Conservation (phyloP, 2,329 filamentous ascomycete genomes). For the Exophiala spinifera region DNA sequence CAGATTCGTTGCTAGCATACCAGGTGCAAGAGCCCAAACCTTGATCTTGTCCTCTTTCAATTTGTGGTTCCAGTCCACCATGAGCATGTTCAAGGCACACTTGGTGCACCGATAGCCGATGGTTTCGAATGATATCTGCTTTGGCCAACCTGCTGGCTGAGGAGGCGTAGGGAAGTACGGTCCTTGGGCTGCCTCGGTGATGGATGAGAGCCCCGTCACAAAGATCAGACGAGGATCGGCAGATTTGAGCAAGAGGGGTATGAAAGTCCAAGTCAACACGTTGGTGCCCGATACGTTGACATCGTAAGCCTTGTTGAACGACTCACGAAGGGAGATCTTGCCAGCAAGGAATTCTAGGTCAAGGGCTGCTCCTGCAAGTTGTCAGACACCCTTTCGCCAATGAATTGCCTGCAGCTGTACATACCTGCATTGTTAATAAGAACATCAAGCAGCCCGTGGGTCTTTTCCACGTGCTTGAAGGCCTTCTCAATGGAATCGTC, state of each 20-base stretch:
- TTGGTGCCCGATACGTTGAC: constrained; percentile 28
- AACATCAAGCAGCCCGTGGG: constrained; percentile 34
- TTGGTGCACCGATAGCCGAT: constrained; percentile 42
- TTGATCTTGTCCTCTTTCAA: constrained; percentile 47
- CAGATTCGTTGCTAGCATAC: constrained; percentile 47
- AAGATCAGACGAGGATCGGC: constrained; percentile 34
- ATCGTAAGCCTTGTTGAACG: constrained; percentile 38
- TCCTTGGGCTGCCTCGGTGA: constrained; percentile 8
- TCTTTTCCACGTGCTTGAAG: constrained; percentile 28
- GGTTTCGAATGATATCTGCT: constrained; percentile 29
- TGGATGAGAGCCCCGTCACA: constrained; percentile 34
- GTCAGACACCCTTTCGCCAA: constrained; percentile 23
- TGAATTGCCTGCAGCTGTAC: too few relatives aligned
- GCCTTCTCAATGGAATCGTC: constrained; percentile 32
- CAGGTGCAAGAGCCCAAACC: constrained; percentile 47
- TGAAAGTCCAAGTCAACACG: constrained; percentile 24
- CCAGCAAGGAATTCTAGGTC: constrained; percentile 32
- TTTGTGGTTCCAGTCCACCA: constrained; percentile 32
- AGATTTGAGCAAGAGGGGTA: constrained; percentile 35
- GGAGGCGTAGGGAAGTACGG: constrained; percentile 27
- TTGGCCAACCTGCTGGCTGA: constrained; percentile 44
- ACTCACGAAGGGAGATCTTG: constrained; percentile 37
- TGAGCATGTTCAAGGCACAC: constrained; percentile 44
- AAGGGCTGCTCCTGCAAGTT: constrained; percentile 25
- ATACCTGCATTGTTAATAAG: constrained; percentile 36